Conservation (phyloP, 495 filamentous ascomycete genomes). For the Penicillium maclennaniae region DNA sequence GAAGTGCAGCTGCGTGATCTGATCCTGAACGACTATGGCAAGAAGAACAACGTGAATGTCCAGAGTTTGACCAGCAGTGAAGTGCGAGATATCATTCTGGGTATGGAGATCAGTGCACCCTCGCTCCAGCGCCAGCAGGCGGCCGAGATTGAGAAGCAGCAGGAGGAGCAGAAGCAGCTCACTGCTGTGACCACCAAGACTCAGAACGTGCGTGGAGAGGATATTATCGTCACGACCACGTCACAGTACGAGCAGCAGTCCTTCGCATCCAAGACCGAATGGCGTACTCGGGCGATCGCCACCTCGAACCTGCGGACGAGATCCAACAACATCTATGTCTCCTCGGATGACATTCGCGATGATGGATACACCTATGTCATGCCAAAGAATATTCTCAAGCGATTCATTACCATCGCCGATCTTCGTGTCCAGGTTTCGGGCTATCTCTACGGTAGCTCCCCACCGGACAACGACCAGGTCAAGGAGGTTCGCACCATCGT, state of each 20-base stretch:
- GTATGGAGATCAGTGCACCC: conserved; percentile 99
- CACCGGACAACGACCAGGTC: conserved; percentile 90
- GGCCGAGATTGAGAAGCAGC: conserved; percentile 98
- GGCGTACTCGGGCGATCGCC: conserved; percentile 94
- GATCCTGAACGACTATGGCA: conserved; percentile 97
- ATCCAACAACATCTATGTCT: conserved; percentile 98
- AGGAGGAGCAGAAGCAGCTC: conserved; percentile 92
- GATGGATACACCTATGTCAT: conserved; percentile 91
- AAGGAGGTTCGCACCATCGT: conserved; percentile 96
- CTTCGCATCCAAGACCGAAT: conserved; percentile 98
- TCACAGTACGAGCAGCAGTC: conserved; percentile 96
- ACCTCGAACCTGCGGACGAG: conserved; percentile 93
- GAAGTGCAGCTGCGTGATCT: conserved; percentile 94
- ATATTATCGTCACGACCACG: conserved; percentile 96
- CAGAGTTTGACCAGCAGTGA: conserved; percentile 94
- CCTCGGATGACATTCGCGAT: conserved; percentile 82
- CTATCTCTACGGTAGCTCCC: conserved; percentile 91
- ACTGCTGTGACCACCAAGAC: conserved; percentile 98
- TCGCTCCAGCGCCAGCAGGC: conserved; percentile 99
- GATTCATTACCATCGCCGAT: conserved; percentile 97
- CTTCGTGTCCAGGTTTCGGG: conserved; percentile 94
- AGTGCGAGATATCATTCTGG: conserved; percentile 97
- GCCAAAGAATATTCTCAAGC: conserved; percentile 98
- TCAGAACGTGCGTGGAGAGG: conserved; percentile 95
- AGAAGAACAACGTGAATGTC: conserved; percentile 99